Evolutionary conservation across 371 early-diverging fungal genomes (phyloP), one percentile per base, ranked within the genome.

Genomic region (Enteropsectra breve): DNA sequence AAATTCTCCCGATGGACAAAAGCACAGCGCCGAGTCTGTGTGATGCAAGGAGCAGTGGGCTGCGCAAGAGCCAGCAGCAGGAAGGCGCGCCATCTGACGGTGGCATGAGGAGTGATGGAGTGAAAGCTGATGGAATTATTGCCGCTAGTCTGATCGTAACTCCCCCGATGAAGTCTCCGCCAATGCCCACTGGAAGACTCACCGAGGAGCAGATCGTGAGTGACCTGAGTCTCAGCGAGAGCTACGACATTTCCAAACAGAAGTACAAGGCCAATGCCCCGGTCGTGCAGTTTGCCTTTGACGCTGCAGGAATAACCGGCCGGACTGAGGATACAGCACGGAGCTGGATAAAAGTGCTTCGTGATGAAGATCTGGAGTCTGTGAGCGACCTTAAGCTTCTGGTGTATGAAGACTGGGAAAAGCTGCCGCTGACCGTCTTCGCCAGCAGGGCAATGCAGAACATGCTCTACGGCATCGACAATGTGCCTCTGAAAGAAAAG

Each of bases 351-450:
- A 82, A 85, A 36, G 80, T 86, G 29, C 86, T 91, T 45, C 87
- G 86, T 4, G 84, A 83, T 53, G 87, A 90, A 67, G 88, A 90
- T 68, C 88, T 89, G 62, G 83, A 87, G 66, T 88, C 86, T 60
- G 74, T 89, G 55, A 82, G 85, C 30, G 89, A 90, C 46, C 76
- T 89, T 36, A 80, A 76, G 54, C 82, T 84, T 48, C 54, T 80
- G 24, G 63, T 71, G 59, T 70, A 73, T 34, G 78, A 79, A 53
- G 80, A 77, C 64, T 77, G 79, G 78, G 76, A 76, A 28, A 68
- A 56, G 52, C 67, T 81, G 63, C 86, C 85, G 0, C 76, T 90
- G 63, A 89, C 90, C 1, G 88, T 90, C 1, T 90, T 89, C 83
- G 87, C 90, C 1, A 74, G 83, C 26, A 83, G 91, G 48, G 87